Percentiles rank a stretch among this genome's conserved stretches.
phyloP scores from a whole-genome alignment of 1,139 yeast species.

The Yamadazyma sp. region DNA sequence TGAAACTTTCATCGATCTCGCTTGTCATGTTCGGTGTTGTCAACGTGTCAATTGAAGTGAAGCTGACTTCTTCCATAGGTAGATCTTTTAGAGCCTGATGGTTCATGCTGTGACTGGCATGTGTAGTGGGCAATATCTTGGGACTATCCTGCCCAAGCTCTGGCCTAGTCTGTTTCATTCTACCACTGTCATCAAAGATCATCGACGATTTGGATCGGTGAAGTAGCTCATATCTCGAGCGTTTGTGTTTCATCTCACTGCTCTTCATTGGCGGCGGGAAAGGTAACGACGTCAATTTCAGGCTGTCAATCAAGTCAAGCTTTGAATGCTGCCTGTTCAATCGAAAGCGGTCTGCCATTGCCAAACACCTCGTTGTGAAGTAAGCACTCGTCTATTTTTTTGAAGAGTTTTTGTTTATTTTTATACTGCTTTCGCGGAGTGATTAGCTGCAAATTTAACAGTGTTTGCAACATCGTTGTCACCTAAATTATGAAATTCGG shows the following conservation, averaged over 20 bases:
- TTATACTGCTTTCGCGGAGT: conserved; percentile 1
- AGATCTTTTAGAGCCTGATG: conserved; percentile 2
- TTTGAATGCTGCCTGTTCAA: conserved; percentile 46
- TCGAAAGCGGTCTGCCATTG: conserved; percentile 7
- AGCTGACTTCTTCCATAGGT: conserved; percentile 15
- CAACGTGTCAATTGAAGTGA: conserved; percentile 17
- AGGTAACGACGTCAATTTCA: conserved; percentile 65
- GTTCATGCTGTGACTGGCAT: conserved; percentile 3
- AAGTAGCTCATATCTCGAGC: conserved; percentile 3
- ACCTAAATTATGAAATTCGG: no score
- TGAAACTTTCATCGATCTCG: conserved; percentile 19
- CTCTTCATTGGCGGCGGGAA: conserved; percentile 53
- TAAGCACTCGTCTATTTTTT: neutral
- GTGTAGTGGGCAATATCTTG: conserved; percentile 2
- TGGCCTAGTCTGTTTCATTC: neutral
- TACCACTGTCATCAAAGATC: neutral
- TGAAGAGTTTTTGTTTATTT: neutral
- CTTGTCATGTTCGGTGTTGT: conserved; percentile 16
- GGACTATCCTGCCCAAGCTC: neutral
- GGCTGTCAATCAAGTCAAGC: conserved; percentile 62
- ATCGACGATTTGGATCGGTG: conserved; percentile 7
- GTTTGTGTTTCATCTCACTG: conserved; percentile 7
- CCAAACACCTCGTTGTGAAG: neutral
- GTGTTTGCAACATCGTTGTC: neutral
- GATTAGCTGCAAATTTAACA: neutral